Evolutionary conservation across 768 basidiomycete species (phyloP).

Genomic region (Pulveroboletus sp.): DNA sequence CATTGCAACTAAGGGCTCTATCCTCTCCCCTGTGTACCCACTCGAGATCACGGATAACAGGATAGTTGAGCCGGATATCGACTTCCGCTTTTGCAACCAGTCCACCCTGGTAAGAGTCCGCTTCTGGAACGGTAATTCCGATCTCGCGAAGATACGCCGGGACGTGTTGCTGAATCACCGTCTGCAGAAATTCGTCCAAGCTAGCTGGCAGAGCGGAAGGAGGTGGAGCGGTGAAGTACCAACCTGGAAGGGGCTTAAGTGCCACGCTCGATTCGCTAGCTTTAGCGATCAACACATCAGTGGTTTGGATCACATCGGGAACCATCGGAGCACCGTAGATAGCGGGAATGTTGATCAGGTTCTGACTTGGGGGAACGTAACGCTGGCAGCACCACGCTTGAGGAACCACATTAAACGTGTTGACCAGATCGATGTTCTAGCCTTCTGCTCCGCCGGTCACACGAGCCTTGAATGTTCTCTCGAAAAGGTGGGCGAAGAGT

Average conservation of each 20-base stretch:
- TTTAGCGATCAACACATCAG: not conserved
- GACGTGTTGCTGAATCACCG: not conserved
- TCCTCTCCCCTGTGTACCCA: not conserved
- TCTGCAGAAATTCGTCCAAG: not conserved
- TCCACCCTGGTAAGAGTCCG: not conserved
- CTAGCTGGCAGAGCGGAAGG: not conserved
- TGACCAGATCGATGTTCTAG: conserved; percentile 14
- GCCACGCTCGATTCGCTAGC: not conserved
- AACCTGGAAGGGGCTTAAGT: not conserved
- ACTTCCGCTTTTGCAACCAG: not conserved
- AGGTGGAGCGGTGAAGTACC: not conserved
- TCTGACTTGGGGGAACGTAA: conserved; percentile 3
- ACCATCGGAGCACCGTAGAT: conserved; percentile 2
- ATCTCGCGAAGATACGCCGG: not conserved
- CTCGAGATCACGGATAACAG: not conserved
- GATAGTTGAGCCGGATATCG: not conserved
- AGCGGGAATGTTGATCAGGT: conserved; percentile 6
- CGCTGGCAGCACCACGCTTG: conserved; percentile 8
- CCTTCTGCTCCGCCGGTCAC: not conserved
- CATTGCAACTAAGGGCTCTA: not conserved
- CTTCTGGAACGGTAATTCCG: not conserved
- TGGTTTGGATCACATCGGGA: not conserved
- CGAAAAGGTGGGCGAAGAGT: conserved; percentile 2
- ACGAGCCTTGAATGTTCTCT: not conserved
- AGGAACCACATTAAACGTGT: conserved; percentile 7